Evolutionary conservation across 345 rosid genomes (phyloP).

Genomic region (Eucalyptus pauciflora): DNA sequence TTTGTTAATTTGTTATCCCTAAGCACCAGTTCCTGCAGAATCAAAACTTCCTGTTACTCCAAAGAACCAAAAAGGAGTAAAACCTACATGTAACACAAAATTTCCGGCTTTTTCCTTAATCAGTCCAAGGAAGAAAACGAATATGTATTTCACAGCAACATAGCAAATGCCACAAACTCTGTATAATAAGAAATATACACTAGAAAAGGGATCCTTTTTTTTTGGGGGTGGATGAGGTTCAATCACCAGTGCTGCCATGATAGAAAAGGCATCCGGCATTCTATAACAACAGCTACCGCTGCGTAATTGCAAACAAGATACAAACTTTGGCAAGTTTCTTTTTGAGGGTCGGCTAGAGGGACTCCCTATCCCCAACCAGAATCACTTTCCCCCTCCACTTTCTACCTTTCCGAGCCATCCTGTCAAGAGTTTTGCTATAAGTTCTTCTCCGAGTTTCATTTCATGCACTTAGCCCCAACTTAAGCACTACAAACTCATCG

Average conservation of each 20-base stretch:
- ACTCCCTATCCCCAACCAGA: background rate
- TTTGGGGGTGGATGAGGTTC: background rate
- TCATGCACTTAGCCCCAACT: background rate
- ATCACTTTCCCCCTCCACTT: background rate
- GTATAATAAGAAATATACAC: background rate
- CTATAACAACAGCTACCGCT: background rate
- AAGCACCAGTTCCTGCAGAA: slow-evolving; percentile 65
- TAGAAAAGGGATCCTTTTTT: background rate
- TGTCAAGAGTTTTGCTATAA: background rate
- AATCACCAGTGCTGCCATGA: background rate
- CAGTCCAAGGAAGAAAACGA: background rate
- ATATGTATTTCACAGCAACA: background rate
- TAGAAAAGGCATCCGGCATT: background rate
- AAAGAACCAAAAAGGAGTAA: background rate
- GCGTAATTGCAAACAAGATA: background rate
- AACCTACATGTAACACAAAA: background rate
- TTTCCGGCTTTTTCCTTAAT: background rate
- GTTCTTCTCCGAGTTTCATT: background rate
- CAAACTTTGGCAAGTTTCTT: background rate
- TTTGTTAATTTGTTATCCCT: slow-evolving; percentile 77
- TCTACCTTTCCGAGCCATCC: background rate
- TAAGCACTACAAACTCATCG: background rate
- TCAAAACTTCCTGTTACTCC: background rate
- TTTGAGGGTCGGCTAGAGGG: background rate
- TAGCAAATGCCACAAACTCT: background rate